Conservation (phyloP, 139 green algal species). For the Micractinium sp. region DNA sequence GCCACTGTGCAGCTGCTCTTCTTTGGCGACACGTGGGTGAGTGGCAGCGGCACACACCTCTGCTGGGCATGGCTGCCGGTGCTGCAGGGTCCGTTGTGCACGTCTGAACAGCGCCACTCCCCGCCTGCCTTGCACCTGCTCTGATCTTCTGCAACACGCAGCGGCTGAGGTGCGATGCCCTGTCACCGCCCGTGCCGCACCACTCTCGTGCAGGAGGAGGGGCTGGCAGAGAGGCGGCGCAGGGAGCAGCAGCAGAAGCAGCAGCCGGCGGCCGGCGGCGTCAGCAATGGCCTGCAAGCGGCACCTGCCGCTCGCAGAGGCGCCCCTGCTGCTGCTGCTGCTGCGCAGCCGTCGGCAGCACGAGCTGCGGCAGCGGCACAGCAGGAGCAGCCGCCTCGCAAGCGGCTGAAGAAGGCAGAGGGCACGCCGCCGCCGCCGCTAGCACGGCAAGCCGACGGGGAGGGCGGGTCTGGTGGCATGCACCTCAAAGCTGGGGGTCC, state of each 20-base stretch:
- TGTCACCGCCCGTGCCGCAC: too few relatives aligned
- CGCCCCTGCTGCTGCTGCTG: too few relatives aligned
- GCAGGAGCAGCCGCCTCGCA: not conserved
- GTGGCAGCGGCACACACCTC: not conserved
- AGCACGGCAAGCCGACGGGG: not conserved
- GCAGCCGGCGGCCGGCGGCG: too few relatives aligned
- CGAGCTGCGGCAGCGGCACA: not conserved
- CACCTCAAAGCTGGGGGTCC: too few relatives aligned
- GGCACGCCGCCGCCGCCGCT: not conserved
- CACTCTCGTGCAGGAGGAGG: not conserved
- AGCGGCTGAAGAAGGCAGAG: not conserved
- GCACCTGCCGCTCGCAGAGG: too few relatives aligned
- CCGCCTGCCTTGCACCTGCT: too few relatives aligned
- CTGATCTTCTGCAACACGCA: too few relatives aligned
- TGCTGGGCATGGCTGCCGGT: not conserved
- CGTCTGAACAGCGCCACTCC: not conserved
- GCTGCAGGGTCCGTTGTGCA: not conserved
- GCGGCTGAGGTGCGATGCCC: too few relatives aligned
- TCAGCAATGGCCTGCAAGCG: too few relatives aligned
- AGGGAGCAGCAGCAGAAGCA: not conserved
- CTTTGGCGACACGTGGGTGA: constrained; percentile 2
- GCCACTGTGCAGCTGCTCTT: not conserved
- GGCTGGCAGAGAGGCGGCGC: not conserved
- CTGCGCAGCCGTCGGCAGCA: too few relatives aligned
- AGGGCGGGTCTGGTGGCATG: too few relatives aligned